Base-by-base conservation (phyloP, 495 filamentous ascomycete species). In the Sporormia fimetaria region DNA sequence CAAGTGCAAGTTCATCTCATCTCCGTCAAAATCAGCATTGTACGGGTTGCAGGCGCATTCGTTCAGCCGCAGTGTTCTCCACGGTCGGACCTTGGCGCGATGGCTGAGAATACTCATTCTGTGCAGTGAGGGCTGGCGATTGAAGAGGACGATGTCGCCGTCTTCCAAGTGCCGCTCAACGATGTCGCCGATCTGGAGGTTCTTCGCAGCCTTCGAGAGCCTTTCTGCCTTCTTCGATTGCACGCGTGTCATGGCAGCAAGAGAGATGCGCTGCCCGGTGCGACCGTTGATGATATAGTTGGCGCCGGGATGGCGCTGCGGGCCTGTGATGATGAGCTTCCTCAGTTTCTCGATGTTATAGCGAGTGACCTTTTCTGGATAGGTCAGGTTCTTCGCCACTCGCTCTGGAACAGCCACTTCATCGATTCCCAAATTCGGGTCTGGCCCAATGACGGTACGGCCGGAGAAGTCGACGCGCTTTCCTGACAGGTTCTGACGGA, bases 401-500 rank as follows among this genome's bases (percentile, higher is more conserved):
- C 86, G 67, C 40, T 80, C 68, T 0, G 90, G 90, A 14, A 98
- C 76, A 3, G 88, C 92, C 26, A 98, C 92, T 60, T 98, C 75
- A 43, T 96, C 84, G 36, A 98, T 87, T 21, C 81, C 75, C 30
- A 98, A 59, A 45, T 96, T 98, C 3, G 90, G 92, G 61, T 98
- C 90, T 0, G 90, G 90, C 0, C 87, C 93, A 58, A 98, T 98
- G 59, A 98, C 90, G 1, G 90, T 98, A 49, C 90, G 76, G 12
- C 86, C 92, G 16, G 92, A 96, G 61, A 95, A 98, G 57, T 98
- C 88, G 25, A 98, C 90, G 73, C 90, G 92, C 62, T 98, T 98
- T 56, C 90, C 90, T 0, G 86, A 94, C 40, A 98, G 57, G 52
- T 98, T 98, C 24, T 90, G 90, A 63, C 90, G 80, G 64, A 98